These are phyloP conservation scores for Solanum hybrid DNA, from an alignment of 305 asterid species.

Conservation along the genomic window DNA sequence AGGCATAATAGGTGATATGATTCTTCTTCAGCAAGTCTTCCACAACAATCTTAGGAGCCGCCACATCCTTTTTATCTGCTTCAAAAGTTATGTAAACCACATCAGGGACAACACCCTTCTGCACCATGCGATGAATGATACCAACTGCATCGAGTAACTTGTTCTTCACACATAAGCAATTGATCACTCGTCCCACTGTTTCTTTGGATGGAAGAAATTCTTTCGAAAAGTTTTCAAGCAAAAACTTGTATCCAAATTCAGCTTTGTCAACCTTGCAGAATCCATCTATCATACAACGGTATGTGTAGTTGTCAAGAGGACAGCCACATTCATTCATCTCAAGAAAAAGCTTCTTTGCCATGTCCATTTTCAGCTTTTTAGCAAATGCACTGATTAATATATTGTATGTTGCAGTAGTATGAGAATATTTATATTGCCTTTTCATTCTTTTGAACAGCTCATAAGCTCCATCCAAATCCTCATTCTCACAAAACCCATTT, in stretches of 20 bases:
- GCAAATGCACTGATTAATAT: constrained; percentile 59
- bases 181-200: constrained; percentile 70
- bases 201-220: constrained; percentile 52
- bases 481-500: constrained; percentile 59
- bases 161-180: constrained; percentile 65
- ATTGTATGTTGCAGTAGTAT: constrained; percentile 57
- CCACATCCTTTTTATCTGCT: constrained; percentile 62
- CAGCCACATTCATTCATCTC: constrained; percentile 48
- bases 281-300: constrained; percentile 80
- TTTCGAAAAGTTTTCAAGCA: constrained; percentile 33
- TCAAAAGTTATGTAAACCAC: constrained; percentile 63
- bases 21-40: constrained; percentile 74
- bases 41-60: constrained; percentile 83
- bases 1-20: constrained; percentile 57
- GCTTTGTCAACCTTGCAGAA: constrained; percentile 73
- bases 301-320: constrained; percentile 60
- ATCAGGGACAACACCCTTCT: constrained; percentile 63
- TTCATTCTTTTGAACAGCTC: constrained; percentile 52
- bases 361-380: constrained; percentile 48
- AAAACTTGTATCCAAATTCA: constrained; percentile 48
- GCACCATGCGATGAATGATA: constrained; percentile 64
- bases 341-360: constrained; percentile 42
- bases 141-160: constrained; percentile 62
- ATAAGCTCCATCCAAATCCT: constrained; percentile 59
- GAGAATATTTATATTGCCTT: constrained; percentile 36